Evolutionary conservation across 306 rosid genomes (phyloP).

Genomic region (Corylus americana): DNA sequence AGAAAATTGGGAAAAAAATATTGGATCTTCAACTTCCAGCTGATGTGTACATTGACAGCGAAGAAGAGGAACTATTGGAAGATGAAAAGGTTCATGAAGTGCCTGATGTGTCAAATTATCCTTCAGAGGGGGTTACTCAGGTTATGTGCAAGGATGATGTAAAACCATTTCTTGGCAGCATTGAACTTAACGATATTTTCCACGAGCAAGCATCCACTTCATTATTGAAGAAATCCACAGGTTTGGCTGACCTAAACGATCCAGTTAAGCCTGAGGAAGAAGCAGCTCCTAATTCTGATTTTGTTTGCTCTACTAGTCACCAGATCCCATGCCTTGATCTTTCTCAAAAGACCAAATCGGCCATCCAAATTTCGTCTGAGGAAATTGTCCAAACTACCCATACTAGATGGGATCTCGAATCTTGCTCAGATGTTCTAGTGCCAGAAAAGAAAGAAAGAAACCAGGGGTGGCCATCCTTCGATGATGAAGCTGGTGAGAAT

Average conservation of each 20-base stretch:
- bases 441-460: constrained; percentile 28
- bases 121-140: constrained; percentile 42
- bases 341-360: constrained; percentile 15
- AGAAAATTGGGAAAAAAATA: constrained; percentile 54
- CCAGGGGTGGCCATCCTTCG: constrained; percentile 22
- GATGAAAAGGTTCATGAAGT: constrained; percentile 36
- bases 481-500: constrained; percentile 37
- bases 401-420: constrained; percentile 23
- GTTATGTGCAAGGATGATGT: constrained; percentile 23
- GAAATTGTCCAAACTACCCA: constrained; percentile 22
- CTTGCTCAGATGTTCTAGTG: constrained; percentile 10
- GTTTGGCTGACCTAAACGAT: constrained; percentile 46
- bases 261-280: constrained; percentile 38
- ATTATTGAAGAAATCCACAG: constrained; percentile 23
- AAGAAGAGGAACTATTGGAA: constrained; percentile 43
- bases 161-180: constrained; percentile 27
- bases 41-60: constrained; percentile 58
- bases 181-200: constrained; percentile 23
- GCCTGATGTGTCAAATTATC: constrained; percentile 35
- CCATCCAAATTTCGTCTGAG: constrained; percentile 18
- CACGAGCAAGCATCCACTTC: constrained; percentile 8
- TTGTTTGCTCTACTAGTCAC: constrained; percentile 13
- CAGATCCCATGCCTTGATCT: constrained; percentile 18
- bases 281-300: constrained; percentile 18
- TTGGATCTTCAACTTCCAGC: constrained; percentile 89